These are phyloP conservation scores for Alopecurus myosuroides DNA, from an alignment of 176 grass and related monocot species.

Conservation along the genomic window DNA sequence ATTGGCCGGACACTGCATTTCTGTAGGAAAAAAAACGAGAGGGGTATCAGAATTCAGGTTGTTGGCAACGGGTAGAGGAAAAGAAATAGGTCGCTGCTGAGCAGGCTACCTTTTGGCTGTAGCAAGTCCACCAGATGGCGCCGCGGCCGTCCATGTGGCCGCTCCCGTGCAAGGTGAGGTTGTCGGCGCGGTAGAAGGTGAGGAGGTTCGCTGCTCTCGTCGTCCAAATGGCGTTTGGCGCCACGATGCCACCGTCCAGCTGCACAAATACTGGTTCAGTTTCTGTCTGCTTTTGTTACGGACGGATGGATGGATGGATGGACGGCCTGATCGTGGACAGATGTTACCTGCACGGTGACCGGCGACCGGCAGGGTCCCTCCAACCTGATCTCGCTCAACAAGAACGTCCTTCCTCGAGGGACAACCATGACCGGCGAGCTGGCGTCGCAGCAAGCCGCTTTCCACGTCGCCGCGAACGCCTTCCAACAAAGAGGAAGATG, in stretches of 20 bases:
- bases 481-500: not conserved
- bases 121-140: slow-evolving; percentile 66
- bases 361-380: slow-evolving; percentile 42
- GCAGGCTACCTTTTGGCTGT: slow-evolving; percentile 18
- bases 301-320: not conserved
- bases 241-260: slow-evolving; percentile 52
- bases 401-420: slow-evolving; percentile 38
- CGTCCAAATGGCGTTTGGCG: slow-evolving; percentile 48
- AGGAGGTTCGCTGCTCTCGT: slow-evolving; percentile 22
- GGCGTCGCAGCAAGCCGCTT: slow-evolving; percentile 26
- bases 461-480: slow-evolving; percentile 55
- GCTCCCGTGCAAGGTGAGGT: slow-evolving; percentile 33
- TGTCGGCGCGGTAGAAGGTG: slow-evolving; percentile 25
- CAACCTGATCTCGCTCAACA: slow-evolving; percentile 27
- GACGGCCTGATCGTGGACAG: not conserved
- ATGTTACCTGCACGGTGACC: slow-evolving; percentile 38
- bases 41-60: slow-evolving; percentile 13
- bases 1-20: slow-evolving; percentile 25
- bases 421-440: slow-evolving; percentile 12
- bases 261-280: slow-evolving; percentile 15
- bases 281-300: not conserved
- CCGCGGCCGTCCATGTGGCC: slow-evolving; percentile 65
- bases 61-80: not conserved
- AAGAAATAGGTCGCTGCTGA: not conserved
- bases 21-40: slow-evolving; percentile 31